Evolutionary conservation across 306 rosid genomes (phyloP), one percentile per base, ranked within the genome.

Genomic region (Fragaria nilgerrensis): DNA sequence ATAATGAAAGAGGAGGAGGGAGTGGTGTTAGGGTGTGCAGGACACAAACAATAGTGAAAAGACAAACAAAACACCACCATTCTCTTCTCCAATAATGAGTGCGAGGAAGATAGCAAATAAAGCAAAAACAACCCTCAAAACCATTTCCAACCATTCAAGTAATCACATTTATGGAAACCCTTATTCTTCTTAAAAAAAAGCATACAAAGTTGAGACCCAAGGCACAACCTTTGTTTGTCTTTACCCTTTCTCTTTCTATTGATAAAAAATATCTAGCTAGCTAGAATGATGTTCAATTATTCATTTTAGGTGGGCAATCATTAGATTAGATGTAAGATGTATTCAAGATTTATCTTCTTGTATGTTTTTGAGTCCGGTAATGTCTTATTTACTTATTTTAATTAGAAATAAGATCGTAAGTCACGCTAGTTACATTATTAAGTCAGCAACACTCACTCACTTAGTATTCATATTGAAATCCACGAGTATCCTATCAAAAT

Each of bases 101-200:
- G 32, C 36, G 61, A 71, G 39, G 20, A 14, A 23, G 17, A 45
- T 20, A 23, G 19, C n/a, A 44, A 64, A 77, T 58, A 36, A 58
- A 73, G 37, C 9, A 20, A 56, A 19, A 11, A 45, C 8, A 15
- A 15, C n/a, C 39, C 43, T 73, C 67, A 74, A 59, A 65, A 65
- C 41, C 65, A 72, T 88, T 90, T 79, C 85, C 83, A 44, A 64
- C 84, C 81, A 78, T 83, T 77, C 70, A 86, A 86, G 85, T 75
- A 75, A 79, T 84, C 70, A 89, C 69, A 80, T 78, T 49, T 83
- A 17, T 82, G 77, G 92, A 84, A 88, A 80, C 64, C 62, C 80
- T 71, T 43, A 7, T 20, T 55, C 25, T 68, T 77, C 32, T 43
- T 49, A 10, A 32, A 70, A 32, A 70, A 74, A 79, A 75, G 78